Percentiles rank a stretch among this genome's conserved stretches.
These are phyloP conservation scores for Moringa oleifera DNA, from an alignment of 345 rosid species.

Conservation along the genomic window DNA sequence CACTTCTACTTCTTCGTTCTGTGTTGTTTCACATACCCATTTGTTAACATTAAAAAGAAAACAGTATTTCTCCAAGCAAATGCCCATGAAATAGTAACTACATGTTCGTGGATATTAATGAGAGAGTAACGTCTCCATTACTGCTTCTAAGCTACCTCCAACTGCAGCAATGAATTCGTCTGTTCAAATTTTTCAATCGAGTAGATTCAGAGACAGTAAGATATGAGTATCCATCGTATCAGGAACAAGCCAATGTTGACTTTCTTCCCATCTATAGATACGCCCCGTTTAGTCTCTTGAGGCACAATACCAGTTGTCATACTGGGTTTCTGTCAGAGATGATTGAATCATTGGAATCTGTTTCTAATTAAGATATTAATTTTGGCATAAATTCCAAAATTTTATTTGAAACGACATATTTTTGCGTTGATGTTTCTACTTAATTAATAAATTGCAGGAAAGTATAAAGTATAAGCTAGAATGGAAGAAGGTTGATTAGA, in stretches of 20 bases:
- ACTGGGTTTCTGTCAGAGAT: conserved; percentile 16
- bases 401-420: no score
- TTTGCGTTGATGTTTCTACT: no score
- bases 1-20: conserved; percentile 32
- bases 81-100: conserved; percentile 16
- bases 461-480: no score
- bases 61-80: conserved; percentile 10
- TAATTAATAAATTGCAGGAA: no score
- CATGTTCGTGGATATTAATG: conserved; percentile 1
- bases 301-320: conserved; percentile 14
- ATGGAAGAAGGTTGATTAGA: no score
- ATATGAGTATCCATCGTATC: background rate
- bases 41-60: no score
- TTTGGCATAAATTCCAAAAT: no score
- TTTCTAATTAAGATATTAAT: conserved; percentile 12
- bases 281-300: no score
- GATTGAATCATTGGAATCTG: conserved; percentile 39
- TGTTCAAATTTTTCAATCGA: conserved; percentile 8
- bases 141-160: conserved; percentile 19
- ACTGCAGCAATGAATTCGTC: conserved; percentile 15
- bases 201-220: background rate
- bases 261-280: background rate
- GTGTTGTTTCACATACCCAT: no score
- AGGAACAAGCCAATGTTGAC: background rate
- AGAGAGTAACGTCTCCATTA: no score